phyloP scores from a whole-genome alignment of 1,284 basidiomycete genomes.

The Ceratobasidium papillatum region DNA sequence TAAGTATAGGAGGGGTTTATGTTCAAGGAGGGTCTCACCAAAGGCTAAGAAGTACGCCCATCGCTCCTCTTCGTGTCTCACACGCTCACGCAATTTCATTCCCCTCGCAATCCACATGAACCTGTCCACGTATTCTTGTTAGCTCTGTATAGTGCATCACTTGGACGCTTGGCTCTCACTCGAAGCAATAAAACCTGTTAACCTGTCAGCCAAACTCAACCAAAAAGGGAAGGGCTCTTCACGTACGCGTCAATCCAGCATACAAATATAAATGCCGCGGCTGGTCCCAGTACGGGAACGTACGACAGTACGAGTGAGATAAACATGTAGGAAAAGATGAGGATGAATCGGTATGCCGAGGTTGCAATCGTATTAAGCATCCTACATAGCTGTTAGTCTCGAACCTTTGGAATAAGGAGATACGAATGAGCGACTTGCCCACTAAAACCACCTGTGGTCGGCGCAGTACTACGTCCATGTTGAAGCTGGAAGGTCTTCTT shows the following conservation, averaged over 20 bases:
- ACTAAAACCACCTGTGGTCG: conserved; percentile 64
- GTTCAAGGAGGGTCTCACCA: conserved; percentile 57
- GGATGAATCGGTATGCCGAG: conserved; percentile 78
- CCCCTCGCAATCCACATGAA: conserved; percentile 81
- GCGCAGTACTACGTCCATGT: conserved; percentile 65
- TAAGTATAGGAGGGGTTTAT: conserved; percentile 38
- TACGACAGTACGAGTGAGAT: conserved; percentile 70
- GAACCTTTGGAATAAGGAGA: background rate
- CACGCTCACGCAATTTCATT: conserved; percentile 68
- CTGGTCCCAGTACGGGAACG: conserved; percentile 70
- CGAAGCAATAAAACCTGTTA: conserved; percentile 84
- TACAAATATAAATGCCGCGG: conserved; percentile 71
- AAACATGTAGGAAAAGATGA: conserved; percentile 78
- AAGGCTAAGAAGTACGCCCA: conserved; percentile 88
- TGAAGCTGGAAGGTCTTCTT: conserved; percentile 72
- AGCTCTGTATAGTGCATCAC: background rate
- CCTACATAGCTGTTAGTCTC: conserved; percentile 15
- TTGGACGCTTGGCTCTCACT: conserved; percentile 60
- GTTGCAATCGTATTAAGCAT: conserved; percentile 76
- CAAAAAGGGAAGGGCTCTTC: conserved; percentile 53
- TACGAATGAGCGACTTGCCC: conserved; percentile 51
- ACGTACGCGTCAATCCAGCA: conserved; percentile 81
- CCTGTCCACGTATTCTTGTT: conserved; percentile 53
- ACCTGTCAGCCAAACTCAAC: conserved; percentile 25
- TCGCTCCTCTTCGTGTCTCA: conserved; percentile 80